Evolutionary conservation across 169 alveolate species (phyloP).

Genomic region (Eimeria praecox): DNA sequence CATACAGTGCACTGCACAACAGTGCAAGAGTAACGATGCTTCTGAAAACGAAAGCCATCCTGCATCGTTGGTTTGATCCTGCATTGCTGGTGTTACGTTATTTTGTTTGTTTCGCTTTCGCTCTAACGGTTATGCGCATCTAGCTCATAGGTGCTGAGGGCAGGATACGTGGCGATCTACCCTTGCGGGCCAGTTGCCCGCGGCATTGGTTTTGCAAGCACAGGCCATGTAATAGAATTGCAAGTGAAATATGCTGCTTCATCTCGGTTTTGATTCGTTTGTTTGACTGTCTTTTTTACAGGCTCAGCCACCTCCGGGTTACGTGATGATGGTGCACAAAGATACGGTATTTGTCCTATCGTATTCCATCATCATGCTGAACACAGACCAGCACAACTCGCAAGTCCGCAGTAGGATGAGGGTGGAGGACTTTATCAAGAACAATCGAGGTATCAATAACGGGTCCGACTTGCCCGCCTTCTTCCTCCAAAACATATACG

Average conservation of each 20-base stretch:
- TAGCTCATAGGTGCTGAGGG: not conserved
- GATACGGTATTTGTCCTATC: conserved; percentile 93
- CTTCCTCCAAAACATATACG: conserved; percentile 87
- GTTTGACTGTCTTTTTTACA: not conserved
- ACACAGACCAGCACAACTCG: conserved; percentile 94
- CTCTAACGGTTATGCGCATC: not conserved
- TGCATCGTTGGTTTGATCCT: not conserved
- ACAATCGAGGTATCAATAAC: conserved; percentile 93
- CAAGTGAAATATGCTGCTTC: not conserved
- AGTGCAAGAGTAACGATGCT: not conserved
- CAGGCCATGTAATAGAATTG: not conserved
- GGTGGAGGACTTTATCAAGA: conserved; percentile 93
- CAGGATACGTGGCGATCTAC: not conserved
- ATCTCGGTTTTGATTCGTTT: not conserved
- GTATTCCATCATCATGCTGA: conserved; percentile 94
- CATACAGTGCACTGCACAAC: not conserved
- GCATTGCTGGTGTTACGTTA: not conserved
- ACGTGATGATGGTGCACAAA: conserved; percentile 83
- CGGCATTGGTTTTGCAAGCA: not conserved
- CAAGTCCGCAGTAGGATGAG: conserved; percentile 93
- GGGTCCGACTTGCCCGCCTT: conserved; percentile 91
- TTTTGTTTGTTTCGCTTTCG: not conserved
- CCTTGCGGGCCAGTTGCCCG: not conserved
- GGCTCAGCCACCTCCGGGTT: conserved; percentile 62
- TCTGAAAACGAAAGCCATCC: not conserved